Evolutionary conservation across 2,329 filamentous ascomycete genomes (phyloP).

Genomic region (Penicillium freii): DNA sequence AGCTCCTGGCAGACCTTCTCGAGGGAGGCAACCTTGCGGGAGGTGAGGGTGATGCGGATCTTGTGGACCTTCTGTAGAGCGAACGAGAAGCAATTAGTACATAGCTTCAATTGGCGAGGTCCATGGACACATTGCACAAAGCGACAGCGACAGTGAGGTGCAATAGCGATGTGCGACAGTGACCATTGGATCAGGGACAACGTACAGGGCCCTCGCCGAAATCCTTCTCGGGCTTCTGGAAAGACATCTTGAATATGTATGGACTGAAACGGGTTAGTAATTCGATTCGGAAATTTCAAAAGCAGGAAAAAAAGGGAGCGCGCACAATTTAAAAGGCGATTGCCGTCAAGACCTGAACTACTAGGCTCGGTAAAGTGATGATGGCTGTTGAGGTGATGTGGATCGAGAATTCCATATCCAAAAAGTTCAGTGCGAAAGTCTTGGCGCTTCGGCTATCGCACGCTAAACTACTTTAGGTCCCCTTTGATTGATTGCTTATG

Average conservation of each 20-base stretch:
- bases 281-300: conserved; percentile 16
- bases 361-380: conserved; percentile 78
- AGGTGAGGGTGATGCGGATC: conserved; percentile 97
- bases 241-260: conserved; percentile 69
- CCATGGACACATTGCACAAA: conserved; percentile 1
- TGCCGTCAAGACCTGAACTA: conserved; percentile 79
- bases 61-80: conserved; percentile 78
- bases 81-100: conserved; percentile 16
- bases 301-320: not conserved
- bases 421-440: conserved; percentile 30
- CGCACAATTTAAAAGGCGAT: conserved; percentile 28
- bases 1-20: conserved; percentile 99
- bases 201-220: conserved; percentile 81
- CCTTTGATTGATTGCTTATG: conserved; percentile 10
- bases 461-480: conserved; percentile 36
- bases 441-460: conserved; percentile 42
- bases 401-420: conserved; percentile 21
- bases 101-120: not conserved
- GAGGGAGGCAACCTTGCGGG: conserved; percentile 88
- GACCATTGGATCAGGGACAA: conserved; percentile 27
- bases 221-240: conserved; percentile 93
- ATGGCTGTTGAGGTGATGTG: conserved; percentile 40
- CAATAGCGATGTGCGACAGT: conserved; percentile 5
- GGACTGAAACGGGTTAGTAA: conserved; percentile 25
- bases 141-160: conserved; percentile 13